Evolutionary conservation across 805 yeast species (phyloP).

Genomic region (Barnettozyma vustinii): DNA sequence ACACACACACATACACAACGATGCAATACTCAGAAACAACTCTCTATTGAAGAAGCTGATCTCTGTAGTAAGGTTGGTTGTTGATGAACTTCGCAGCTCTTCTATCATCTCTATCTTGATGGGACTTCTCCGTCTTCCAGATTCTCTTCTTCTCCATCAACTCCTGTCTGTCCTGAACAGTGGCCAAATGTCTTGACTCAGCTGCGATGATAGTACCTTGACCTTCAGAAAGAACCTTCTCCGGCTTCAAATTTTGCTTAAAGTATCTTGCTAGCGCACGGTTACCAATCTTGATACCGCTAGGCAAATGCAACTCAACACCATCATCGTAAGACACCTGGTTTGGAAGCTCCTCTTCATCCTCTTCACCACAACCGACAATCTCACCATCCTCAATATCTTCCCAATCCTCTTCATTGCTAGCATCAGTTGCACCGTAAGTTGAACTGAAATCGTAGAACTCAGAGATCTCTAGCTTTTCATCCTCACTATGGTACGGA

Average conservation of each 20-base stretch:
- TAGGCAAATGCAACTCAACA: conserved; percentile 70
- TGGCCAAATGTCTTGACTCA: conserved; percentile 53
- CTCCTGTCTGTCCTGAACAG: conserved; percentile 39
- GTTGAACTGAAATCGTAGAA: conserved; percentile 85
- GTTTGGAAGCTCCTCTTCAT: conserved; percentile 33
- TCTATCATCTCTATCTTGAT: conserved; percentile 43
- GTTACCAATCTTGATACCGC: conserved; percentile 84
- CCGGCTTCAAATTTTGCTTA: conserved; percentile 67
- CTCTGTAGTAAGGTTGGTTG: conserved; percentile 85
- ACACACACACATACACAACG: too few relatives aligned
- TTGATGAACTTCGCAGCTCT: conserved; percentile 76
- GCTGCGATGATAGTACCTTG: conserved; percentile 84
- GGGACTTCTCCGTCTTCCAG: conserved; percentile 61
- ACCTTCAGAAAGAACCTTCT: conserved; percentile 58
- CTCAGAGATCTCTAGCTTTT: conserved; percentile 81
- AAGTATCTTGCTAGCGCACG: conserved; percentile 74
- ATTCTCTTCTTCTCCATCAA: conserved; percentile 49
- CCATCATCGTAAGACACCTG: conserved; percentile 53
- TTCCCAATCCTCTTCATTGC: conserved; percentile 29
- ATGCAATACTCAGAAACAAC: too few relatives aligned
- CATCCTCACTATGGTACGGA: conserved; percentile 83
- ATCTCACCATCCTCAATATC: conserved; percentile 36
- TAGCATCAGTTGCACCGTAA: conserved; percentile 37
- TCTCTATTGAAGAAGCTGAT: conserved; percentile 52
- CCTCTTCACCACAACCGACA: conserved; percentile 25